Conservation (phyloP, 805 yeast species). For the Kuraishia hungarica region DNA sequence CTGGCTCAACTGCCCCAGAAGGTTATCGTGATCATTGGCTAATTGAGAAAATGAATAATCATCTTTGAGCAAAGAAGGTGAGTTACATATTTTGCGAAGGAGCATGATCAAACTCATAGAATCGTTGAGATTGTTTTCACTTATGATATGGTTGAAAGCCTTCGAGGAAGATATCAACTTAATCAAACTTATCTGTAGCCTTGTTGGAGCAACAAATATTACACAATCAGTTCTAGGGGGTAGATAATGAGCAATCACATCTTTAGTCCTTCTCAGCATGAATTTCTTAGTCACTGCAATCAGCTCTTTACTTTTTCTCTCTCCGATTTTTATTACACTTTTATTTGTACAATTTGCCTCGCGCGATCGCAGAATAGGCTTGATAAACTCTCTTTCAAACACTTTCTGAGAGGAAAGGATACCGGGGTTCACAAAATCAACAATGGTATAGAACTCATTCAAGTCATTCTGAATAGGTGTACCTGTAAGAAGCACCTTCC, state of each 20-base stretch:
- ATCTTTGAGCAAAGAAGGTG: slow-evolving; percentile 53
- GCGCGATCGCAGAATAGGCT: slow-evolving; percentile 67
- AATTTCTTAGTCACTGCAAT: slow-evolving; percentile 56
- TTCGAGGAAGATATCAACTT: slow-evolving; percentile 34
- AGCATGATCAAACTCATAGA: slow-evolving; percentile 64
- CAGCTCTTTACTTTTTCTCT: slow-evolving; percentile 52
- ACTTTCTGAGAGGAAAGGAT: slow-evolving; percentile 53
- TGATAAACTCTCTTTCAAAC: slow-evolving; percentile 53
- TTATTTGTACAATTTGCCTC: slow-evolving; percentile 51
- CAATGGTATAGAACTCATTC: slow-evolving; percentile 69
- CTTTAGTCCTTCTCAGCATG: slow-evolving; percentile 59
- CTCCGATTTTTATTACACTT: slow-evolving; percentile 45
- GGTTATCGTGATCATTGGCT: background rate
- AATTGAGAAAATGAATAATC: slow-evolving; percentile 36
- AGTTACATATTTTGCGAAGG: slow-evolving; percentile 76
- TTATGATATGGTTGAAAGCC: slow-evolving; percentile 23
- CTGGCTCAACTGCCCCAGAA: slow-evolving; percentile 17
- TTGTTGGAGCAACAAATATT: slow-evolving; percentile 71
- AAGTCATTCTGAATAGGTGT: slow-evolving; percentile 94
- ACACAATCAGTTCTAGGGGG: slow-evolving; percentile 73
- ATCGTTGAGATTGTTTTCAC: slow-evolving; percentile 23
- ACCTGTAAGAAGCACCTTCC: slow-evolving; percentile 68
- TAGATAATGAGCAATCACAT: slow-evolving; percentile 43
- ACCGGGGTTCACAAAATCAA: slow-evolving; percentile 81
- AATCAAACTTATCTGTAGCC: slow-evolving; percentile 48